These are phyloP conservation scores for Hermanozyma aechmeae DNA, from an alignment of 805 yeast genomes.

Conservation along the genomic window DNA sequence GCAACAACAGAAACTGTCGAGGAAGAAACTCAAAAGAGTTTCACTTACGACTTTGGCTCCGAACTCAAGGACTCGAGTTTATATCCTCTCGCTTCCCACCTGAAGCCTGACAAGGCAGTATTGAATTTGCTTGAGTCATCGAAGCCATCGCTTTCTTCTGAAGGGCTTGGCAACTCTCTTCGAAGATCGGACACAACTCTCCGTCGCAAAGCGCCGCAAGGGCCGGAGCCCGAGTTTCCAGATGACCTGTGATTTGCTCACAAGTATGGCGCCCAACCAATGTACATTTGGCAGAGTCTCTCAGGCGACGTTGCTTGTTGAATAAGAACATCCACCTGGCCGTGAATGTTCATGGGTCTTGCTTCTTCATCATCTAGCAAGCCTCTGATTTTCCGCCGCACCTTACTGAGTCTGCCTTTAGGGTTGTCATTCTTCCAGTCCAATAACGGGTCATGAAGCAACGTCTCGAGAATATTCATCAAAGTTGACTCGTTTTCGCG, in stretches of 20 bases:
- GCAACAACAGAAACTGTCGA: conserved; percentile 1
- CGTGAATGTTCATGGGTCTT: conserved; percentile 79
- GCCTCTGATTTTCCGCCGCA: conserved; percentile 78
- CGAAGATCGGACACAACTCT: neutral
- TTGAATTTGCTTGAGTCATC: neutral
- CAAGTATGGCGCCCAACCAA: conserved; percentile 68
- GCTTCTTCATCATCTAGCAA: conserved; percentile 71
- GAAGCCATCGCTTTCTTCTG: neutral
- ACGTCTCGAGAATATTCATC: conserved; percentile 86
- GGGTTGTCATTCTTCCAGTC: conserved; percentile 61
- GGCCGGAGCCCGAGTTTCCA: conserved; percentile 1
- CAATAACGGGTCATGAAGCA: conserved; percentile 84
- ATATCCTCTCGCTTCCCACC: neutral
- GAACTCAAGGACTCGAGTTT: conserved; percentile 1
- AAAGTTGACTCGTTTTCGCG: conserved; percentile 74
- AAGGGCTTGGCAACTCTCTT: neutral
- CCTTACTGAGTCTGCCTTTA: conserved; percentile 58
- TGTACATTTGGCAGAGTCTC: conserved; percentile 76
- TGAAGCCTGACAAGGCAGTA: neutral
- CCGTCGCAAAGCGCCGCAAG: conserved; percentile 2
- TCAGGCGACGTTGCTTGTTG: conserved; percentile 70
- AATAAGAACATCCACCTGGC: conserved; percentile 84
- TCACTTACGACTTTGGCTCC: conserved; percentile 9
- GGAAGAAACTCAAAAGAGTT: too few relatives aligned
- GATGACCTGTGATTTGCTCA: conserved; percentile 3